Evolutionary conservation across 1,284 basidiomycete species (phyloP), one percentile per base, ranked within the genome.

Genomic region (Psilocybe mexicana): DNA sequence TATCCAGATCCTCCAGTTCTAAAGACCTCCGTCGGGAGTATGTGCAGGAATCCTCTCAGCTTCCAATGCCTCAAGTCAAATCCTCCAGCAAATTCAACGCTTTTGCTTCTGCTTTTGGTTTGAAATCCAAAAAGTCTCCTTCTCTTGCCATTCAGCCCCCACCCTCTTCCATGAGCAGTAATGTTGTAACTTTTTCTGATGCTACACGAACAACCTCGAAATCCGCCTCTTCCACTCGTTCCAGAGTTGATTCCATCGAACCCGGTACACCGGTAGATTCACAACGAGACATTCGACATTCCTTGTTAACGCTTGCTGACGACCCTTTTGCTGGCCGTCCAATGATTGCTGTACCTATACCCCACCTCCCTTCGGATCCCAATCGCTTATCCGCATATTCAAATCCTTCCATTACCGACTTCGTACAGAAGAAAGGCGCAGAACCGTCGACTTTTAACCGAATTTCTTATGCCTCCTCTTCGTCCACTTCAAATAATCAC

Each of bases 271-370:
- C 85, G 4, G 72, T 76, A 8, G 85, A 87, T 63, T 68, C 65
- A 28, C 73, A 72, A 14, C 67, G 68, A 43, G 69, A 79, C 59
- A 66, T 72, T 57, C 79, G 81, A 47, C 79, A 79, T 42, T 87
- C 86, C 5, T 71, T 88, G 53, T 69, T 87, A 55, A 85, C 85
- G 6, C 76, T 86, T 36, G 82, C 84, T 18, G 86, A 87, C 63
- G 85, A 88, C 71, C 85, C 86, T 5, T 87, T 88, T 63, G 83
- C 83, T 36, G 77, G 80, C 14, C 75, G 76, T 49, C 74, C 76
- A 50, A 74, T 83, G 38, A 56, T 68, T 42, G 58, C 63, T 11
- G 60, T 63, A 42, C 69, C 79, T 33, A 65, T 78, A 30, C 74
- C 77, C 33, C 75, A 74, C 56, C 73, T 74, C 58, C 76, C 70